A percentile compares a stretch with the other conserved stretches of the same genome.
Evolutionary conservation across 805 yeast genomes (phyloP).

Genomic region (Crinitomyces ghanaensis): DNA sequence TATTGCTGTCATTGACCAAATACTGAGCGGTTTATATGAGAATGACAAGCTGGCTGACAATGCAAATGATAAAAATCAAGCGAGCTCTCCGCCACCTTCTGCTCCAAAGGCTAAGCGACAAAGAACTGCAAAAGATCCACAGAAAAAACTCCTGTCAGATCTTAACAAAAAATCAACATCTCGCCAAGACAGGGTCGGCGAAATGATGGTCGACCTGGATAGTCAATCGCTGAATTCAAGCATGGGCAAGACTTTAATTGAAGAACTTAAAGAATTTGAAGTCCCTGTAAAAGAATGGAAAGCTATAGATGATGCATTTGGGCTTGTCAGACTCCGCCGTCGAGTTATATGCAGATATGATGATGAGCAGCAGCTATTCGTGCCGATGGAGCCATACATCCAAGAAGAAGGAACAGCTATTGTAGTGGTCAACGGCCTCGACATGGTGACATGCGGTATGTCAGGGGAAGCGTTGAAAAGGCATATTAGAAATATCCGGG

Average conservation of each 20-base stretch:
- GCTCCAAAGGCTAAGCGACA: not conserved
- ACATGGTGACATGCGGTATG: conserved; percentile 3
- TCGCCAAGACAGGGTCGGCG: conserved; percentile 5
- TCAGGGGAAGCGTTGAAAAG: not conserved
- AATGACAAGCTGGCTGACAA: too few species aligned
- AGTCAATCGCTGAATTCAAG: too few species aligned
- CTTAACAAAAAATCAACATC: conserved; percentile 1
- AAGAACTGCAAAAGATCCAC: too few species aligned
- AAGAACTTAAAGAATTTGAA: not conserved
- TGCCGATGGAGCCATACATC: conserved; percentile 10
- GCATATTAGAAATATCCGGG: conserved; percentile 3
- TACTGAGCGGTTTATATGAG: too few species aligned
- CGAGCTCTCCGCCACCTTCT: not conserved
- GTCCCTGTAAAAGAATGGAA: not conserved
- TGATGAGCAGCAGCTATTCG: conserved; percentile 11
- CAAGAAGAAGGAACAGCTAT: conserved; percentile 7
- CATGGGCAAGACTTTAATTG: conserved; percentile 3
- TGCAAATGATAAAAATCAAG: not conserved
- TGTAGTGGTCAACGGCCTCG: conserved; percentile 2
- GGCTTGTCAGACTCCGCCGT: conserved; percentile 8
- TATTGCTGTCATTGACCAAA: too few species aligned
- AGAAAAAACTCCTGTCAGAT: conserved; percentile 3
- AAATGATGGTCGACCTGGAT: conserved; percentile 10
- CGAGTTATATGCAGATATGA: conserved; percentile 12
- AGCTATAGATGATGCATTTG: conserved; percentile 2